Base-by-base conservation (phyloP, 805 yeast species). In the Saccharomycopsis microspora region DNA sequence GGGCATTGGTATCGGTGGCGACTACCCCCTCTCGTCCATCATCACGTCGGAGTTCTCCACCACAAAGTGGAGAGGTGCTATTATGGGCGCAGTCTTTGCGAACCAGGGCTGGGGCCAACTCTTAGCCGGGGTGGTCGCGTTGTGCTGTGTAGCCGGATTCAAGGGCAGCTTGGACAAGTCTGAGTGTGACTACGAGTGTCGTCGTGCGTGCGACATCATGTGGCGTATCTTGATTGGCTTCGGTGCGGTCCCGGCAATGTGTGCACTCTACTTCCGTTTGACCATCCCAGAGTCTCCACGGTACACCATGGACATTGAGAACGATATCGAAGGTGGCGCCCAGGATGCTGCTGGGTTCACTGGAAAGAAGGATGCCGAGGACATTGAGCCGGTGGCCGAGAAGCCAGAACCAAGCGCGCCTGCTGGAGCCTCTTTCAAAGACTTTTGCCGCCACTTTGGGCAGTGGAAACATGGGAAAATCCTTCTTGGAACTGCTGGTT, bases 1-100 rank as follows among this genome's bases (percentile, higher is more conserved):
- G 86, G 96, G 96, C 73, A 82, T 88, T 59, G 96, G 96, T 78
- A 88, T 87, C 59, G 96, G 96, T 71, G 96, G 96, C 74, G 96
- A 87, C 70, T 87, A 87, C 66, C 96, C 96, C 57, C 73, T 88
- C 60, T 85, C 95, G 11, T 85, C 95, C 9, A 82, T 87, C 64
- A 86, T 87, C 56, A 82, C 95, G 7, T 82, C 96, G 47, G 96
- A 87, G 71, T 87, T 87, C 60, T 76, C 96, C 30, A 85, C 96
- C 51, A 87, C 96, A 57, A 86, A 84, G 67, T 86, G 95, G 95
- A 85, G 96, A 80, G 96, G 96, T 74, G 95, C 96, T 55, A 86
- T 86, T 58, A 87, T 87, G 95, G 88, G 85, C 61, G 94, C 96
- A 32, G 96, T 87, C 49, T 89, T 89, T 66, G 90, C 96, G 49